These are phyloP conservation scores for Globisporangium radiosum DNA, from an alignment of 352 stramenopile species.

Conservation along the genomic window DNA sequence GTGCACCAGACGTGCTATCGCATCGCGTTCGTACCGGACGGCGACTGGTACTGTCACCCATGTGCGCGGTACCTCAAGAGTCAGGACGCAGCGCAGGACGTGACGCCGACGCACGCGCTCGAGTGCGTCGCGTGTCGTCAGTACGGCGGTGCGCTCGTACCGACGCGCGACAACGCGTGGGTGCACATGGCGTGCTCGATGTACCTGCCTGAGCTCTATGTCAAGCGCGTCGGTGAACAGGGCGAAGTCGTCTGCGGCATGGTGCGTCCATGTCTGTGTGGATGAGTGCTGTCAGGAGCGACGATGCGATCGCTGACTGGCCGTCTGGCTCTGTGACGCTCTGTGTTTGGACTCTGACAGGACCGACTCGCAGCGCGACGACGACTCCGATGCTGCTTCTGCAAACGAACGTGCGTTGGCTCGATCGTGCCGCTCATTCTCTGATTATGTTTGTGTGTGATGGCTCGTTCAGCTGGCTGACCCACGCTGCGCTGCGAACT, in stretches of 20 bases:
- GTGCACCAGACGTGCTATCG: constrained; percentile 83
- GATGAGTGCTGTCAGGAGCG: neutral
- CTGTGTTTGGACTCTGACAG: constrained; percentile 3
- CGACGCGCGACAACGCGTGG: constrained; percentile 42
- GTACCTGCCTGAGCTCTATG: constrained; percentile 69
- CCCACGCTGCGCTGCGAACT: too few relatives aligned
- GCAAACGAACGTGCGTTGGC: constrained; percentile 42
- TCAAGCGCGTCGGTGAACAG: constrained; percentile 28
- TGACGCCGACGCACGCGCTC: constrained; percentile 49
- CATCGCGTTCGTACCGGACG: constrained; percentile 53
- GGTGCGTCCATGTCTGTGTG: constrained; percentile 15
- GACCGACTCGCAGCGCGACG: constrained; percentile 46
- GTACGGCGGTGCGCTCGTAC: constrained; percentile 50
- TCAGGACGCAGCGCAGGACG: constrained; percentile 28
- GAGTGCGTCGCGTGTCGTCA: constrained; percentile 43
- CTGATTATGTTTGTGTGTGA: neutral
- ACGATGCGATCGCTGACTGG: neutral
- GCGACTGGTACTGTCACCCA: constrained; percentile 71
- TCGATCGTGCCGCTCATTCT: too few relatives aligned
- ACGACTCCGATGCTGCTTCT: constrained; percentile 67
- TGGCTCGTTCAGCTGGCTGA: too few relatives aligned
- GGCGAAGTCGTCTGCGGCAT: constrained; percentile 54
- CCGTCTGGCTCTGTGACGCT: neutral
- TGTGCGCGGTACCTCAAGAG: constrained; percentile 48
- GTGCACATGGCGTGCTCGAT: constrained; percentile 76